Base-by-base conservation (phyloP, 208 protist genomes). In the Wallacemonas sp. region DNA sequence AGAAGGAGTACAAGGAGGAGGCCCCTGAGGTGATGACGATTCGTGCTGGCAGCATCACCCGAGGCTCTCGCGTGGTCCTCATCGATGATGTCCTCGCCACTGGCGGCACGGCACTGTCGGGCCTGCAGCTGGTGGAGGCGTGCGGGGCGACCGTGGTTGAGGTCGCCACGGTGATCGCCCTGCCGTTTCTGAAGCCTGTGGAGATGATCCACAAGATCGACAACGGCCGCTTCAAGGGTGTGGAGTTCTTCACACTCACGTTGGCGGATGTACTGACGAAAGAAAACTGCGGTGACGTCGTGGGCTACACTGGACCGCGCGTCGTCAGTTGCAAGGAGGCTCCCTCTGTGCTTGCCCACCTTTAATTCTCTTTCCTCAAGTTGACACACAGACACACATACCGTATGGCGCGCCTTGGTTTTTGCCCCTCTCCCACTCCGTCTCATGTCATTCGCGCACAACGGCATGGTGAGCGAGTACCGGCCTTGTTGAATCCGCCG, bases 81-180 rank as follows among this genome's bases (percentile, higher is more conserved):
- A 89, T 97, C 60, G 93, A 97, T 74, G 93, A 97, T 71, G 88
- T 97, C 1, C 68, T 97, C 29, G 93, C 93, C 24, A 97, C 93
- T 2, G 93, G 93, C 29, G 93, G 93, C 16, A 97, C 92, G 6
- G 86, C 85, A 26, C 72, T 96, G 9, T 91, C 92, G n/a, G 92
- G 92, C 1, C 57, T 97, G 36, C 89, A 97, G 71, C 84, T 97
- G 30, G 86, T 92, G 46, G 80, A 93, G 17, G 90, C 87, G 12
- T 79, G 78, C 32, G 87, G 80, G 0, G 89, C 89, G n/a, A 71
- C 38, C 32, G 78, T 85, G 48, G 52, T 95, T 44, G 89, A 97
- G 66, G 74, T 95, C 24, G 73, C 72, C 32, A 78, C 70, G 11
- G 43, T 95, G 19, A 72, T 95, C 29, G 57, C 68, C 9, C 65